These are phyloP conservation scores for Eimeria necatrix DNA, from an alignment of 169 alveolate species.

Conservation along the genomic window DNA sequence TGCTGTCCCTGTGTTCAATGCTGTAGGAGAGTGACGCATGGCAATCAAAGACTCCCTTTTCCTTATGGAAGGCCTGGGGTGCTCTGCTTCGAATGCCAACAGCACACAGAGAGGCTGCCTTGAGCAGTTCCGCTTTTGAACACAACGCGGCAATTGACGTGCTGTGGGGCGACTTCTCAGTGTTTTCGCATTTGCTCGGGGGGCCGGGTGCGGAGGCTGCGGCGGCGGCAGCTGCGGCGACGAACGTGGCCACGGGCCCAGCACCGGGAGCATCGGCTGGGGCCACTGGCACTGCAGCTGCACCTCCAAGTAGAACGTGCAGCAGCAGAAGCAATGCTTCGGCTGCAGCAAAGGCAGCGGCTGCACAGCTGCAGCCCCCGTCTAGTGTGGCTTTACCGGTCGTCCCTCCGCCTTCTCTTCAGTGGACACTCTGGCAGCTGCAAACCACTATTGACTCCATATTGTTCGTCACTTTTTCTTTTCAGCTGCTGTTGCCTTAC, in stretches of 20 bases:
- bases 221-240: not conserved
- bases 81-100: conserved; percentile 72
- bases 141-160: conserved; percentile 72
- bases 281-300: not conserved
- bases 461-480: not conserved
- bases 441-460: conserved; percentile 70
- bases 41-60: conserved; percentile 58
- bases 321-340: not conserved
- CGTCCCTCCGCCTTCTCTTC: conserved; percentile 70
- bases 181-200: conserved; percentile 50
- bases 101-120: conserved; percentile 64
- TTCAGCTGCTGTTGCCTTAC: conserved; percentile 29
- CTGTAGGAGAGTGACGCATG: conserved; percentile 77
- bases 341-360: conserved; percentile 56
- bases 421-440: conserved; percentile 79
- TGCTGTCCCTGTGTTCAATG: conserved; percentile 8
- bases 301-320: not conserved
- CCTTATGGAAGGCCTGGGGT: conserved; percentile 79
- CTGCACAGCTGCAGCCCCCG: conserved; percentile 71
- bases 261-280: not conserved
- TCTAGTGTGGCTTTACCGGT: conserved; percentile 74
- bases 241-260: not conserved
- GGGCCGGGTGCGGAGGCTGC: not conserved
- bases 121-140: conserved; percentile 59
- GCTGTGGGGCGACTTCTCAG: conserved; percentile 76